Percentiles rank a stretch among this genome's conserved stretches.
These are phyloP conservation scores for Tuber brumale DNA, from an alignment of 495 filamentous ascomycete species.

Conservation along the genomic window DNA sequence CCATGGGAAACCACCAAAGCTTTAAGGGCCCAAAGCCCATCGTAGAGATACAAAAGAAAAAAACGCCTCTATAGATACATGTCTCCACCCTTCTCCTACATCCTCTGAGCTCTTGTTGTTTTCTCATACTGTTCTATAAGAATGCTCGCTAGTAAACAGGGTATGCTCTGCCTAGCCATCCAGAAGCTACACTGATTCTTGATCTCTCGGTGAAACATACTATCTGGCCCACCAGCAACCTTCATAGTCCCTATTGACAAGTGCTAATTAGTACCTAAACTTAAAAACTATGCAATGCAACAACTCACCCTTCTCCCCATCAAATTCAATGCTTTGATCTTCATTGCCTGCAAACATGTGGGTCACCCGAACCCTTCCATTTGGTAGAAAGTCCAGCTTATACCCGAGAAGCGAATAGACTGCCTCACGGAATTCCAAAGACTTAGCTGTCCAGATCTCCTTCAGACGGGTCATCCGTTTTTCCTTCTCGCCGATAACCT, in stretches of 20 bases:
- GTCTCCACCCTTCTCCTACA: background rate
- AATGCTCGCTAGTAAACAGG: slow-evolving; percentile 68
- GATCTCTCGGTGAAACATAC: slow-evolving; percentile 76
- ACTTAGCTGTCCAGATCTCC: slow-evolving; percentile 82
- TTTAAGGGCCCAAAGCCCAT: background rate
- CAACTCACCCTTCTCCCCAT: slow-evolving; percentile 67
- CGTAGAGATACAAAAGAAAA: background rate
- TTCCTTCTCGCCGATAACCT: slow-evolving; percentile 70
- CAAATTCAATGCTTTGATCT: slow-evolving; percentile 90
- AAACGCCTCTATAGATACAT: background rate
- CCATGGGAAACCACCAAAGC: background rate
- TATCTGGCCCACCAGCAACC: slow-evolving; percentile 80
- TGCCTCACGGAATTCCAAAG: slow-evolving; percentile 85
- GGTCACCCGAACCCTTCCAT: slow-evolving; percentile 75
- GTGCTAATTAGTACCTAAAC: slow-evolving; percentile 9
- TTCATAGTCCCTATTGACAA: slow-evolving; percentile 75
- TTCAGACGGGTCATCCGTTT: slow-evolving; percentile 79
- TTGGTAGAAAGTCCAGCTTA: slow-evolving; percentile 87
- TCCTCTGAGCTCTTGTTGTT: slow-evolving; percentile 50
- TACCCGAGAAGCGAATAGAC: slow-evolving; percentile 83
- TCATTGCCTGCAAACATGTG: slow-evolving; percentile 51
- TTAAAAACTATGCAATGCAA: background rate
- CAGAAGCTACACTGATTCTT: slow-evolving; percentile 79
- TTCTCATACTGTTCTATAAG: slow-evolving; percentile 60
- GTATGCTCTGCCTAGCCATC: slow-evolving; percentile 87